Evolutionary conservation across 306 rosid species (phyloP).

Genomic region (Dalbergia cultrata): DNA sequence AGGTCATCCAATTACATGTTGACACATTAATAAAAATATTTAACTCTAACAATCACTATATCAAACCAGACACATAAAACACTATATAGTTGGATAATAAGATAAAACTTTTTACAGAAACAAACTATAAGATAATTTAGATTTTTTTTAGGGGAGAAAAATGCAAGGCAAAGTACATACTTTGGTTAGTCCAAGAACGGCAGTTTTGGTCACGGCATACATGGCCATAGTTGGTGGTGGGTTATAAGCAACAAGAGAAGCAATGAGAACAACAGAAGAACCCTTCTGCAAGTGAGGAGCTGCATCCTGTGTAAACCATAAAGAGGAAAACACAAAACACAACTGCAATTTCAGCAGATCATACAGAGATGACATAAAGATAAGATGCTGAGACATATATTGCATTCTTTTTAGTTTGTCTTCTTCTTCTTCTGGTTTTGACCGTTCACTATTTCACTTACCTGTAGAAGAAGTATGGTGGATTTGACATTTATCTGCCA

Average conservation of each 20-base stretch:
- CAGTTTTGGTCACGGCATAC: constrained; percentile 93
- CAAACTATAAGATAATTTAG: background rate
- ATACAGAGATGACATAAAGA: background rate
- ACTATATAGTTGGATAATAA: no score
- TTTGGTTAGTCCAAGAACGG: constrained; percentile 83
- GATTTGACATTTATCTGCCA: constrained; percentile 94
- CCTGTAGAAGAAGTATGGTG: constrained; percentile 80
- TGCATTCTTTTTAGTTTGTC: background rate
- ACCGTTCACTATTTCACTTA: constrained; percentile 31
- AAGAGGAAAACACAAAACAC: background rate
- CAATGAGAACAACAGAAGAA: constrained; percentile 77
- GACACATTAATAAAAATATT: no score
- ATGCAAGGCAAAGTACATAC: constrained; percentile 44
- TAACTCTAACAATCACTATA: background rate
- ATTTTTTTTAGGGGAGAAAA: background rate
- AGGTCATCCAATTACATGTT: no score
- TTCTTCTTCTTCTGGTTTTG: background rate
- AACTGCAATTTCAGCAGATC: constrained; percentile 1
- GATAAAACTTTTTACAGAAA: no score
- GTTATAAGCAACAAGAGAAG: constrained; percentile 74
- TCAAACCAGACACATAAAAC: no score
- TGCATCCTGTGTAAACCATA: constrained; percentile 62
- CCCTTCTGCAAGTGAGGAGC: constrained; percentile 76
- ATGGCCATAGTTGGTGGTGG: constrained; percentile 76
- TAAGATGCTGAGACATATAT: background rate